Percentiles rank a stretch among this genome's conserved stretches.
phyloP scores from a whole-genome alignment of 2,329 filamentous ascomycete genomes.

The Fusarium secorum region DNA sequence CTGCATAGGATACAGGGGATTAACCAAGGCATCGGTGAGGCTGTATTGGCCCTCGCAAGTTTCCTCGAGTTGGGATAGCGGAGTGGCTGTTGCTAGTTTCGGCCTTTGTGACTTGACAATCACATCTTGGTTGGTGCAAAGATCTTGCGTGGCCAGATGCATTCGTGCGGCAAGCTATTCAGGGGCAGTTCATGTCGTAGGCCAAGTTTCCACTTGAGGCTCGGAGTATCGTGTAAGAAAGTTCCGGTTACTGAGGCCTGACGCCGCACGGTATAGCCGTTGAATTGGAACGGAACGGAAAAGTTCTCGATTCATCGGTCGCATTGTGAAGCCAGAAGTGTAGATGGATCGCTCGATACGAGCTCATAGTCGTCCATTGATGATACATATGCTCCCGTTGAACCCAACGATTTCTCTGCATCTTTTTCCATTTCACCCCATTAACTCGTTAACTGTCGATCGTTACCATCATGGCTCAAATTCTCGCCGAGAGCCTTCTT shows the following conservation, averaged over 20 bases:
- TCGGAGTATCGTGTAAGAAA: conserved; percentile 3
- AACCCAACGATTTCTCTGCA: conserved; percentile 16
- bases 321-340: conserved; percentile 13
- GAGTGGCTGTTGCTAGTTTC: conserved; percentile 37
- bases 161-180: conserved; percentile 21
- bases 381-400: conserved; percentile 35
- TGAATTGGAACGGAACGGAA: conserved; percentile 20
- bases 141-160: conserved; percentile 11
- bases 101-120: conserved; percentile 5
- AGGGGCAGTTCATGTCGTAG: conserved; percentile 20
- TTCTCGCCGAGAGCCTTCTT: conserved; percentile 36
- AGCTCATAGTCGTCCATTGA: not conserved
- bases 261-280: conserved; percentile 17
- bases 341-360: conserved; percentile 17
- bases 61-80: conserved; percentile 19
- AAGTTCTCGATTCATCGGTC: conserved; percentile 15
- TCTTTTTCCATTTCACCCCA: conserved; percentile 5
- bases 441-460: conserved; percentile 39
- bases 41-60: conserved; percentile 5
- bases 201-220: conserved; percentile 12
- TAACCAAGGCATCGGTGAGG: conserved; percentile 21
- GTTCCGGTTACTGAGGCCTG: conserved; percentile 16
- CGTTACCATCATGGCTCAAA: conserved; percentile 41
- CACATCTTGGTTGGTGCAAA: conserved; percentile 7
- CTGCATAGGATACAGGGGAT: conserved; percentile 17